phyloP scores from a whole-genome alignment of 2,329 filamentous ascomycete species.

The Penicillium sclerotiorum region DNA sequence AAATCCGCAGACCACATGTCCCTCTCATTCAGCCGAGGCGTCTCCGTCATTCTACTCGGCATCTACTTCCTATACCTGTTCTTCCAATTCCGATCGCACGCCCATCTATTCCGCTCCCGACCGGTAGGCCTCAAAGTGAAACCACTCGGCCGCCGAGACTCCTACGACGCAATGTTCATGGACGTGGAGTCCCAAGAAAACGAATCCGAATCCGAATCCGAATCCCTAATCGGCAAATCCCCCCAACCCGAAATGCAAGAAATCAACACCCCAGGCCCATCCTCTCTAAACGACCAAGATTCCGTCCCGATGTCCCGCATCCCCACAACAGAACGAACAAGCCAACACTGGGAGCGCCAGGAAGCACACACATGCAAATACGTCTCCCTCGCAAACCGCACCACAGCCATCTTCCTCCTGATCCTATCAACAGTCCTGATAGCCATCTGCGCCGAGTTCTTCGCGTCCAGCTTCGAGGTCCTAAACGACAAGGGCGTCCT shows the following conservation, averaged over 20 bases:
- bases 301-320: conserved; percentile 7
- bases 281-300: too few relatives aligned
- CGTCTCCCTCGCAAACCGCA: conserved; percentile 2
- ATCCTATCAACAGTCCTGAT: conserved; percentile 67
- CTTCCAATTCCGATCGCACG: conserved; percentile 12
- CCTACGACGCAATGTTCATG: too few relatives aligned
- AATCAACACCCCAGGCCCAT: conserved; percentile 5
- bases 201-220: conserved; percentile 8
- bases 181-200: conserved; percentile 22
- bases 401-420: conserved; percentile 54
- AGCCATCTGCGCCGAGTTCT: conserved; percentile 69
- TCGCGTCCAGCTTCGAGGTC: conserved; percentile 68
- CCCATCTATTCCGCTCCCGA: conserved; percentile 14
- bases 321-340: not conserved
- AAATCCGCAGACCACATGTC: conserved; percentile 45
- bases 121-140: conserved; percentile 74
- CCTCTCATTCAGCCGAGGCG: conserved; percentile 13
- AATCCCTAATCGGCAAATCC: conserved; percentile 3
- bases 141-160: too few relatives aligned
- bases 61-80: conserved; percentile 16
- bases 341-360: not conserved
- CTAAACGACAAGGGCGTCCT: conserved; percentile 60
- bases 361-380: conserved; percentile 8
- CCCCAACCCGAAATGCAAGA: conserved; percentile 15
- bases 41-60: conserved; percentile 12